phyloP scores from a whole-genome alignment of 2,329 filamentous ascomycete species.

The Chaetomiaceae sp. region DNA sequence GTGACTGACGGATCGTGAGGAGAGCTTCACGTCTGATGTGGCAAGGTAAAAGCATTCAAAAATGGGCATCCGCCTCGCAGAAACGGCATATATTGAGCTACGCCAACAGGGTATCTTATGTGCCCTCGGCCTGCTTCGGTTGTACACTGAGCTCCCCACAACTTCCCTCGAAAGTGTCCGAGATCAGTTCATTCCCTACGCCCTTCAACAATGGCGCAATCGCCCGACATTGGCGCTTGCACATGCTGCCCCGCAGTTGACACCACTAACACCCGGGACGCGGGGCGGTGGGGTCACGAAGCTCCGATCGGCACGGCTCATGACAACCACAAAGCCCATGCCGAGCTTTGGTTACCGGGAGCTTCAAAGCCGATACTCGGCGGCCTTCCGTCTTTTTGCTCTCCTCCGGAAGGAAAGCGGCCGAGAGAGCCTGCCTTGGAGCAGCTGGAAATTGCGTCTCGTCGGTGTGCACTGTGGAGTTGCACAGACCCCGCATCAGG shows the following conservation, averaged over 20 bases:
- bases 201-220: conserved; percentile 34
- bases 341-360: too few relatives aligned
- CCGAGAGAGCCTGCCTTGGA: too few relatives aligned
- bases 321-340: conserved; percentile 1
- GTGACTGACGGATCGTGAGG: not conserved
- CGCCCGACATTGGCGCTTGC: conserved; percentile 29
- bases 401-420: too few relatives aligned
- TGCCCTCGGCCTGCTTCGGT: not conserved
- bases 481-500: too few relatives aligned
- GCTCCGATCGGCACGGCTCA: conserved; percentile 8
- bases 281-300: conserved; percentile 13
- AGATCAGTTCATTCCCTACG: conserved; percentile 12
- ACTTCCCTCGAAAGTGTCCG: not conserved
- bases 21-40: not conserved
- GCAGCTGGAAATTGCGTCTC: too few relatives aligned
- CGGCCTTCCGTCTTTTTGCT: too few relatives aligned
- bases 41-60: not conserved
- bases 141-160: not conserved
- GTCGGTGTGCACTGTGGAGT: too few relatives aligned
- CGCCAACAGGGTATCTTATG: conserved; percentile 18
- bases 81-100: conserved; percentile 6
- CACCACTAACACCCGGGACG: not conserved
- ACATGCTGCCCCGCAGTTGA: conserved; percentile 19
- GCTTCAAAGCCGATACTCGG: conserved; percentile 3
- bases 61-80: not conserved